Evolutionary conservation across 2,329 filamentous ascomycete genomes (phyloP).

Genomic region (Geosmithia putterillii): DNA sequence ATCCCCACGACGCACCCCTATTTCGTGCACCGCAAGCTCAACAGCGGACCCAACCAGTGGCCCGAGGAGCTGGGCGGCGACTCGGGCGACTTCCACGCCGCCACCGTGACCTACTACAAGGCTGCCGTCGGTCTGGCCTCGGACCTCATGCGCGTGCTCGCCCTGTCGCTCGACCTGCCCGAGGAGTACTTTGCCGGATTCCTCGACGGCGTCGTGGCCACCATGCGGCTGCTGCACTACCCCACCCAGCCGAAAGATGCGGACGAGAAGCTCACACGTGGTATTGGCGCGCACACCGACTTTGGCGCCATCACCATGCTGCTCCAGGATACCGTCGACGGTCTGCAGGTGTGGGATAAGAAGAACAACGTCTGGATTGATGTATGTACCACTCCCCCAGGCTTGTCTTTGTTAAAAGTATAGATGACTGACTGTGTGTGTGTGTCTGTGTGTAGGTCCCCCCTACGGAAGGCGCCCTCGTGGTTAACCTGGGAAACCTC

Average conservation of each 20-base stretch:
- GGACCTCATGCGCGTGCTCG: constrained; percentile 26
- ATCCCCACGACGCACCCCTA: constrained; percentile 26
- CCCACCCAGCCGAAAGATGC: constrained; percentile 24
- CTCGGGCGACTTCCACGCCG: constrained; percentile 19
- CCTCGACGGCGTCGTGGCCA: constrained; percentile 27
- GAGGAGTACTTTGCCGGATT: constrained; percentile 29
- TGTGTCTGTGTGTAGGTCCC: constrained; percentile 14
- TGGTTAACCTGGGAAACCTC: constrained; percentile 40
- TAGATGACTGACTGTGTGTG: not conserved
- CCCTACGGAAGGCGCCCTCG: constrained; percentile 30
- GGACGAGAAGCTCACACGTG: constrained; percentile 17
- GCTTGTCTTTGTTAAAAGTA: not conserved
- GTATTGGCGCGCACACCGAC: constrained; percentile 39
- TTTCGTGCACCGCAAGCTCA: constrained; percentile 26
- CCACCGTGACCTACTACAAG: constrained; percentile 25
- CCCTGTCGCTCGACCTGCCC: constrained; percentile 25
- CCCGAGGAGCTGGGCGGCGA: constrained; percentile 19
- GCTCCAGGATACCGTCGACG: constrained; percentile 35
- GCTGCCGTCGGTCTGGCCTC: constrained; percentile 24
- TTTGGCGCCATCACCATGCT: constrained; percentile 45
- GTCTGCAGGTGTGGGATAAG: constrained; percentile 36
- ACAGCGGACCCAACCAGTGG: constrained; percentile 29
- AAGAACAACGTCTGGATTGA: constrained; percentile 28
- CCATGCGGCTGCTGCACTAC: constrained; percentile 35
- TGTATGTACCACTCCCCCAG: constrained; percentile 7